Evolutionary conservation across 2,329 filamentous ascomycete species (phyloP), one percentile per base, ranked within the genome.

Genomic region (Aureobasidium sp.): DNA sequence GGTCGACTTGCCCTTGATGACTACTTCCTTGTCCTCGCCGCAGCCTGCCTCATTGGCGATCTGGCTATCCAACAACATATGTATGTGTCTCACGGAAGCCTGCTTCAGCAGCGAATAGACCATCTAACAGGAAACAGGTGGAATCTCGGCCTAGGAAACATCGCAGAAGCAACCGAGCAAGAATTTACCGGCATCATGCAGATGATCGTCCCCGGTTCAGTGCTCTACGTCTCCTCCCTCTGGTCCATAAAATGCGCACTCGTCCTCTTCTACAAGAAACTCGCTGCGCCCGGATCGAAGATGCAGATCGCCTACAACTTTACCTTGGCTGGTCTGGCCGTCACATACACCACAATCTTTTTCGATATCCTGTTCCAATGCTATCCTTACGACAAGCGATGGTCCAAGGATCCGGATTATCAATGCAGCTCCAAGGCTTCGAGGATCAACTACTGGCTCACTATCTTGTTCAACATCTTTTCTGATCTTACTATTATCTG

Each of bases 401-500:
- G 55, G 55, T 59, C 55, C 6, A 23, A 49, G 1, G 55, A 59
- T 13, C 45, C 55, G 4, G n/a, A 7, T 6, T 59, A 59, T 23
- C 55, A 59, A 23, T 59, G 55, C 19, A 49, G 37, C n/a, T 17
- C 21, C 17, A 59, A 59, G 15, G 55, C 55, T n/a, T 49, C 55
- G 10, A 42, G 55, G 13, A 45, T 59, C 27, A 59, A 59, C 9
- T 59, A 59, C 35, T 59, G 55, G 55, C 29, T 59, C 7, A 59
- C 55, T 4, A 59, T 59, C n/a, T 13, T 59, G 13, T 59, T 59
- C 45, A 59, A 59, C 55, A 59, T 59, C 8, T 50, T 59, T 15
- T 59, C 55, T 1, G 55, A 59, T 11, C 6, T 59, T 1, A 59
- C 33, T 25, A 59, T 59, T 7, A 59, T 59, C 37, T 59, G 55